phyloP scores from a whole-genome alignment of 495 filamentous ascomycete species.

The Annulohypoxylon moriforme region DNA sequence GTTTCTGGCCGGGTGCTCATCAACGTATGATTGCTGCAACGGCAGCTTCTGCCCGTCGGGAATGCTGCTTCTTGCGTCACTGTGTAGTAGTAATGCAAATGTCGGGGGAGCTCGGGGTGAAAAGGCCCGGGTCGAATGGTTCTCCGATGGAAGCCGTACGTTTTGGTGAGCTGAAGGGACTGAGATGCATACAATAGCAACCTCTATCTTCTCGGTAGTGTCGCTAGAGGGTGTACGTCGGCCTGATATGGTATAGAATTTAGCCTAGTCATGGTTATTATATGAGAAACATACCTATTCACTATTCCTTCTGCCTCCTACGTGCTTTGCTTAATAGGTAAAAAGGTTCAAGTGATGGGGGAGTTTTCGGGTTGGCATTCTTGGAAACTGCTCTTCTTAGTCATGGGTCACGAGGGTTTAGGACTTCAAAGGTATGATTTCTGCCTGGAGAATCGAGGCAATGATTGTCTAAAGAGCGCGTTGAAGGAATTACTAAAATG shows the following conservation, averaged over 20 bases:
- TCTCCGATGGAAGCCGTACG: slow-evolving; percentile 15
- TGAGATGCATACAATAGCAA: neutral
- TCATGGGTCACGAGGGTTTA: neutral
- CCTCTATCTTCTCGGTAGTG: neutral
- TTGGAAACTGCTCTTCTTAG: neutral
- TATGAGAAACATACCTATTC: neutral
- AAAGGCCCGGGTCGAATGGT: slow-evolving; percentile 5
- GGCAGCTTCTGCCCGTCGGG: slow-evolving; percentile 18
- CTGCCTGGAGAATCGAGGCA: neutral
- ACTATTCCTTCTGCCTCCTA: neutral
- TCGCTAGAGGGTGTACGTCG: neutral
- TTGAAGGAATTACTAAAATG: neutral
- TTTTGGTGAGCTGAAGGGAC: neutral
- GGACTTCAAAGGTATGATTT: neutral
- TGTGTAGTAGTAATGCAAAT: slow-evolving; percentile 14
- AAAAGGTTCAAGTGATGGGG: neutral
- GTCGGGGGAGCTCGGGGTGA: slow-evolving; percentile 22
- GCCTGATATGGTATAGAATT: slow-evolving; percentile 7
- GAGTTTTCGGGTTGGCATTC: neutral
- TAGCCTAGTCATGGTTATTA: neutral
- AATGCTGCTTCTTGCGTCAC: slow-evolving; percentile 30
- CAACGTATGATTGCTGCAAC: slow-evolving; percentile 26
- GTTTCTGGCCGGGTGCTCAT: slow-evolving; percentile 12
- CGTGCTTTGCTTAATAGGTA: neutral
- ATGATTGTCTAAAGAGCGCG: neutral